Evolutionary conservation across 306 rosid genomes (phyloP).

Genomic region (Oxytropis ochrocephala): DNA sequence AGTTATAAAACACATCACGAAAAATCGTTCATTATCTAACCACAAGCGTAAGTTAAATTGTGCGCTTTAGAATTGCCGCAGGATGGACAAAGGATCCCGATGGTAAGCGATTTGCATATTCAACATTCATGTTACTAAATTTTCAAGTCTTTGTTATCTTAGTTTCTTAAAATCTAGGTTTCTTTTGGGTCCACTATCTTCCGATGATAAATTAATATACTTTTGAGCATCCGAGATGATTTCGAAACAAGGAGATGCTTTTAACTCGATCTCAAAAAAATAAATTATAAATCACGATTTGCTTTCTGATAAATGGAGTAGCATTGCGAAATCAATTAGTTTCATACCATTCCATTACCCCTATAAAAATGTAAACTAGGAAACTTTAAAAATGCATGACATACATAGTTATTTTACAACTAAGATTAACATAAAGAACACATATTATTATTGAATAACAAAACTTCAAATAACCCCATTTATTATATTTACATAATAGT

Average conservation of each 20-base stretch:
- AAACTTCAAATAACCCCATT: too few species aligned
- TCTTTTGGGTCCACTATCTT: background rate
- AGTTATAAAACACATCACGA: background rate
- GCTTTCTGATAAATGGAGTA: background rate
- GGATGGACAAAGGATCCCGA: background rate
- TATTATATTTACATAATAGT: too few species aligned
- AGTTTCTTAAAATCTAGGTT: background rate
- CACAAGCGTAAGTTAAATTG: constrained; percentile 9
- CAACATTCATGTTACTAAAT: background rate
- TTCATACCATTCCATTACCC: background rate
- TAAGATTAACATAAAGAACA: too few species aligned
- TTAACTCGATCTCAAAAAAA: background rate
- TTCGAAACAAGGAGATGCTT: background rate
- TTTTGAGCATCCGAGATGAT: background rate
- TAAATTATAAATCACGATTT: background rate
- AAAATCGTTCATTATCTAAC: background rate
- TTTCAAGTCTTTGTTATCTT: background rate
- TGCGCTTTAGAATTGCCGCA: background rate
- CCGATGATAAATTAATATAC: background rate
- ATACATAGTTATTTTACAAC: too few species aligned
- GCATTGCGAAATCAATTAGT: background rate
- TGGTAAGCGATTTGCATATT: background rate
- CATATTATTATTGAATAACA: too few species aligned
- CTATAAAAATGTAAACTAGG: background rate
- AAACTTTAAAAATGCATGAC: background rate